A percentile compares a stretch with the other conserved stretches of the same genome.
phyloP scores from a whole-genome alignment of 805 yeast species.

The Kluyveromyces starmeri region DNA sequence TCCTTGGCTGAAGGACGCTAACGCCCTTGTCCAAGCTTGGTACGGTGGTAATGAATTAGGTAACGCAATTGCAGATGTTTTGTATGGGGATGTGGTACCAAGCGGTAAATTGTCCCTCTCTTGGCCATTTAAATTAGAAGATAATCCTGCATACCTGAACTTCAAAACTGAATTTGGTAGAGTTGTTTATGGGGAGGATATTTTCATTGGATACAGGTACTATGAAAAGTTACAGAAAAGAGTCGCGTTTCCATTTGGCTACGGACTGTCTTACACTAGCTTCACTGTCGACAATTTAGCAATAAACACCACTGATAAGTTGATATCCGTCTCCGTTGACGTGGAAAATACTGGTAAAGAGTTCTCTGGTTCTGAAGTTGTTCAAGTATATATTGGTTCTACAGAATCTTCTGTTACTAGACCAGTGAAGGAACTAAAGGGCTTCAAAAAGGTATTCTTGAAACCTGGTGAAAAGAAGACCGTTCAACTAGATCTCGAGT shows the following conservation, averaged over 20 bases:
- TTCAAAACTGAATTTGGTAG: conserved; percentile 44
- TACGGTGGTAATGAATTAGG: conserved; percentile 53
- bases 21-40: conserved; percentile 44
- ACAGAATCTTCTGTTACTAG: conserved; percentile 32
- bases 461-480: conserved; percentile 36
- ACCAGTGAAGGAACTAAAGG: conserved; percentile 54
- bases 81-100: conserved; percentile 54
- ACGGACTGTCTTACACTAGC: conserved; percentile 51
- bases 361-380: conserved; percentile 43
- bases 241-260: conserved; percentile 53
- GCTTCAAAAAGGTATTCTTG: conserved; percentile 42
- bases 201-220: conserved; percentile 53
- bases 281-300: conserved; percentile 36
- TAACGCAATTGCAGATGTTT: conserved; percentile 49
- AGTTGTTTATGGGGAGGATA: conserved; percentile 55
- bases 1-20: conserved; percentile 41
- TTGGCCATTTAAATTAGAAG: conserved; percentile 43
- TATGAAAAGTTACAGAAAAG: conserved; percentile 43
- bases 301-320: conserved; percentile 21
- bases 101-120: conserved; percentile 49
- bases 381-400: conserved; percentile 43
- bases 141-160: conserved; percentile 49
- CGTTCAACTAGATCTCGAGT: conserved; percentile 32
- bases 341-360: conserved; percentile 41
- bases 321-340: conserved; percentile 27